A percentile compares a stretch with the other conserved stretches of the same genome.
phyloP scores from a whole-genome alignment of 148 eudicot genomes.

The Talinum fruticosum region DNA sequence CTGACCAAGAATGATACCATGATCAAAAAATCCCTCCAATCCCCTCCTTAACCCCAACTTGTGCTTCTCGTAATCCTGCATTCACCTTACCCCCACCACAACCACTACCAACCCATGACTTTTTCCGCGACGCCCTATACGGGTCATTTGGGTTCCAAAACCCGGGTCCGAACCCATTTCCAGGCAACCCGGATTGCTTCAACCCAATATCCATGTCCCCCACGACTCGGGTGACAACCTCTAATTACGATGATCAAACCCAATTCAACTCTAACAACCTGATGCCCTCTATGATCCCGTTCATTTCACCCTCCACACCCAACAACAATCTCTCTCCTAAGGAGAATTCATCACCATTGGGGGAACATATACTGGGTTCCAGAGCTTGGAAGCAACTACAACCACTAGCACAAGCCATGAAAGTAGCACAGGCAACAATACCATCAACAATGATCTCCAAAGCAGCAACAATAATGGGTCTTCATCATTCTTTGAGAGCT shows the following conservation, averaged over 20 bases:
- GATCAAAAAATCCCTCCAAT: background rate
- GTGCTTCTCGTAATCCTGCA: background rate
- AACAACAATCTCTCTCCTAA: conserved; percentile 6
- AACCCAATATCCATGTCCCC: conserved; percentile 20
- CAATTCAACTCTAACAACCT: conserved; percentile 27
- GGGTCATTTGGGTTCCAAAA: conserved; percentile 31
- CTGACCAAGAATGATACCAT: conserved; percentile 3
- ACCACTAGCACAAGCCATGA: conserved; percentile 29
- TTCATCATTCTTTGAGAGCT: conserved; percentile 35
- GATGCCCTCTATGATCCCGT: conserved; percentile 29
- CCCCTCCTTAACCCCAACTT: background rate
- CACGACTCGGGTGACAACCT: conserved; percentile 22
- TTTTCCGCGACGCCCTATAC: conserved; percentile 31
- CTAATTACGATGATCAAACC: conserved; percentile 22
- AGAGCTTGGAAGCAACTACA: conserved; percentile 20
- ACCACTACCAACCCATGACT: conserved; percentile 36
- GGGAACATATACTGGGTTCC: conserved; percentile 5
- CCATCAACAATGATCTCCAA: conserved; percentile 22
- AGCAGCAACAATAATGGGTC: conserved; percentile 15
- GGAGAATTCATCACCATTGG: conserved; percentile 3
- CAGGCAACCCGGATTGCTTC: conserved; percentile 32
- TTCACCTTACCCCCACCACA: conserved; percentile 24
- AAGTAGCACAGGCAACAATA: conserved; percentile 19
- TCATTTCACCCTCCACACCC: conserved; percentile 27
- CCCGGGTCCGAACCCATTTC: background rate